Percentiles rank a stretch among this genome's conserved stretches.
Evolutionary conservation across 169 alveolate genomes (phyloP).

Genomic region (Babesia sp.): DNA sequence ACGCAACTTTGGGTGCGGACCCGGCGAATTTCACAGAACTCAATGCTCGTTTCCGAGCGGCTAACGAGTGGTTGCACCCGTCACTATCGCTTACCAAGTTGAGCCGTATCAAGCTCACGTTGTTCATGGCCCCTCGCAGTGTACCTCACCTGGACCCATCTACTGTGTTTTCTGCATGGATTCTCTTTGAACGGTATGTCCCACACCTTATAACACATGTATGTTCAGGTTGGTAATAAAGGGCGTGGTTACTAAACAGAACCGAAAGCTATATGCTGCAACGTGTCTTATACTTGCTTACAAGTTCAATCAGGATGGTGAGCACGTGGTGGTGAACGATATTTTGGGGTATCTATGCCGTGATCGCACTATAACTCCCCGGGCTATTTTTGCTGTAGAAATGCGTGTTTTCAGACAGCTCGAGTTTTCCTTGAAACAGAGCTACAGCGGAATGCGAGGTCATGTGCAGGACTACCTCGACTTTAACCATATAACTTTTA

Average conservation of each 20-base stretch:
- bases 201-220: no score
- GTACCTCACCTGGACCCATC: conserved; percentile 76
- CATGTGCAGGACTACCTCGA: conserved; percentile 77
- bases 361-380: conserved; percentile 61
- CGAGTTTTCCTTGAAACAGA: conserved; percentile 69
- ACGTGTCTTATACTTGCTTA: conserved; percentile 74
- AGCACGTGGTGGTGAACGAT: conserved; percentile 70
- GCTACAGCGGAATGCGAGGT: conserved; percentile 60
- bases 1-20: neutral
- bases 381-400: conserved; percentile 67
- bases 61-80: conserved; percentile 64
- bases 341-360: conserved; percentile 60
- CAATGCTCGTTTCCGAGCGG: conserved; percentile 38
- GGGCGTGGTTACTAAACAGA: conserved; percentile 70
- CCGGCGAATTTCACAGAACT: neutral
- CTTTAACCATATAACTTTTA: conserved; percentile 47
- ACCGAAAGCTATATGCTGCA: conserved; percentile 76
- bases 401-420: conserved; percentile 68
- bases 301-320: conserved; percentile 78
- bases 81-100: conserved; percentile 61
- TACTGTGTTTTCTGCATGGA: conserved; percentile 79
- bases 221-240: conserved; percentile 65
- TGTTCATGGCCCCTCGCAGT: conserved; percentile 59
- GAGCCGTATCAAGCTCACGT: conserved; percentile 54
- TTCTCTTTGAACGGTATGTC: conserved; percentile 71